Base-by-base conservation (phyloP, 345 rosid species). In the Salix brachista region DNA sequence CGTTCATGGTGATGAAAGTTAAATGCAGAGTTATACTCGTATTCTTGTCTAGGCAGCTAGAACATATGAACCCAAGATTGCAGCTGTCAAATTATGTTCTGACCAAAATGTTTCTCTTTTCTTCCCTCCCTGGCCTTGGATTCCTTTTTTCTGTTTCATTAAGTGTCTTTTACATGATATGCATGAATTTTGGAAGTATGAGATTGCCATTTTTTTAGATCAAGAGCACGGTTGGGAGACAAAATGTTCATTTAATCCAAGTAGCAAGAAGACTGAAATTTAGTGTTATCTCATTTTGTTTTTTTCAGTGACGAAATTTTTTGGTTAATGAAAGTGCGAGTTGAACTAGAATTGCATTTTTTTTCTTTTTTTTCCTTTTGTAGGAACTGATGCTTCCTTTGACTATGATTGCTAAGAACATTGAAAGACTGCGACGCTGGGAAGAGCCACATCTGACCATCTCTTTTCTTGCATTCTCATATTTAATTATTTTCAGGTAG, bases 321-420 rank as follows among this genome's bases (percentile, higher is more conserved):
- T 4, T 37, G 32, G 12, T 72, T 25, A 16, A 39, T 41, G 72
- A 69, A 61, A 41, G 50, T 25, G 48, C 23, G 14, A 6, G 61
- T 58, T 79, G 69, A 71, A 48, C 56, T 36, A 17, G 54, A 48
- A 48, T 8, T 34, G 26, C 26, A n/a, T 8, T 21, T 10, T 61
- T 75, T 19, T 30, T 3, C 32, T 34, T 30, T 10, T 39, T 75
- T 67, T 26, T 64, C 71, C 75, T 39, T 52, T 12, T 81, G 84
- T 87, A 91, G 99, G 98, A 96, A 87, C 89, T 93, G 82, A 76
- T 96, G 81, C 89, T 93, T 81, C 98, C 99, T 68, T 66, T 96
- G 79, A 79, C 88, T 70, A 54, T 91, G 71, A 71, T 81, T 67
- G 88, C 89, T 78, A 86, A 83, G 83, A 89, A 83, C 73, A 85